These are phyloP conservation scores for Stemphylium beticola DNA, from an alignment of 2,329 filamentous ascomycete species.

Conservation along the genomic window DNA sequence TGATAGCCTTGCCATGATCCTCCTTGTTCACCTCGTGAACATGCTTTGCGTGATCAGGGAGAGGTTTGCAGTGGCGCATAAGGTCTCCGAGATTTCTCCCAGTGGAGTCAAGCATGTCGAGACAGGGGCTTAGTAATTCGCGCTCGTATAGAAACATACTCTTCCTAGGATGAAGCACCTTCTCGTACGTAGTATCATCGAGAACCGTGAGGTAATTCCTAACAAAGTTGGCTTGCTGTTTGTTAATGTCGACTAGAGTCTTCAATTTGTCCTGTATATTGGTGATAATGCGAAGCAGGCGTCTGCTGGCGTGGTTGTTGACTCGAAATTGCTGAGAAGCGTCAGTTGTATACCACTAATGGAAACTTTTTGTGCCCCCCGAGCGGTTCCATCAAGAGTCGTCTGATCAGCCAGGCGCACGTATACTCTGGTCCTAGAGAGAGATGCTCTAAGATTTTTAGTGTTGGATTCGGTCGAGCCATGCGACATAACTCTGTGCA, in stretches of 20 bases:
- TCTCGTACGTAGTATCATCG: conserved; percentile 32
- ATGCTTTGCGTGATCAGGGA: conserved; percentile 43
- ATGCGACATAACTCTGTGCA: conserved; percentile 38
- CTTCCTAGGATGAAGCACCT: conserved; percentile 24
- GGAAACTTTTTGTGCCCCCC: conserved; percentile 33
- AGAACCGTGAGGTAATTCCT: conserved; percentile 34
- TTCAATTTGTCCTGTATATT: conserved; percentile 41
- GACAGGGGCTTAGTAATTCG: conserved; percentile 29
- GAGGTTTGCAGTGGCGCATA: conserved; percentile 33
- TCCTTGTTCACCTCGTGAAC: conserved; percentile 45
- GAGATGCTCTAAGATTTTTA: conserved; percentile 22
- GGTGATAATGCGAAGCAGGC: conserved; percentile 43
- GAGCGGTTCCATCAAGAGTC: conserved; percentile 38
- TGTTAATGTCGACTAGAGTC: conserved; percentile 31
- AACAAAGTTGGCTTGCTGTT: conserved; percentile 36
- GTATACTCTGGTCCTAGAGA: conserved; percentile 38
- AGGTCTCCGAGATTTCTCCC: conserved; percentile 35
- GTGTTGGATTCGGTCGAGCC: conserved; percentile 19
- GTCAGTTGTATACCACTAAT: too few species aligned
- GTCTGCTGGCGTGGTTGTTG: conserved; percentile 41
- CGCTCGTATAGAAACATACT: conserved; percentile 33
- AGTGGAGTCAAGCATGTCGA: conserved; percentile 26
- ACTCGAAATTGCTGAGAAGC: conserved; percentile 42
- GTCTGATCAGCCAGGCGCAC: conserved; percentile 40
- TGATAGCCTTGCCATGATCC: conserved; percentile 52